Base-by-base conservation (phyloP, 768 basidiomycete genomes). In the Tylopilus rubrobrunneus region DNA sequence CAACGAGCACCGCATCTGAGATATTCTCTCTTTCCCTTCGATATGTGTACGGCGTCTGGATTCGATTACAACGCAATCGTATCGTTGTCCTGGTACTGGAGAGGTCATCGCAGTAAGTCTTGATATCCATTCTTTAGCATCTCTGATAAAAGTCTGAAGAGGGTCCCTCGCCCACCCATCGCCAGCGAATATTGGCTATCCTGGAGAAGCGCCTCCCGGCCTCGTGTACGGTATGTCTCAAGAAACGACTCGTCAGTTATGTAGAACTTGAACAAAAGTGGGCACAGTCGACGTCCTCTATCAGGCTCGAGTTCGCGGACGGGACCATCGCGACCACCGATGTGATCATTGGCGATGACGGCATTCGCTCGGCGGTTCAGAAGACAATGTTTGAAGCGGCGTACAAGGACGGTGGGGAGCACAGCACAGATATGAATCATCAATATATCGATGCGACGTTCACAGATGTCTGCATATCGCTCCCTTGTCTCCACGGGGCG, bases 311-410 rank as follows among this genome's bases (percentile, higher is more conserved):
- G 3, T 64, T 64, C 8, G 31, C 60, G 2, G 60, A 64, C 27
- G 56, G 59, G 7, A 59, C 56, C 1, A 50, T 21, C 3, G 50
- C 70, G 10, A 66, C 60, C 28, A 67, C 77, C 9, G 74, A 80
- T 47, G 57, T 80, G 15, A 70, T 79, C 5, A 56, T 79, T 44
- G 79, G 77, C 4, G 76, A 75, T 39, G 78, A 79, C 54, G 79
- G 79, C 4, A 68, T 80, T 21, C 68, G 62, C 15, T 70, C 66
- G 1, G 45, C 49, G 2, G 62, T 67, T 23, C 70, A 70, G 29
- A 62, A 56, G 29, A 51, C 49, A 0, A 60, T 70, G 55, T 61
- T 67, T 17, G 62, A 58, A 42, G 23, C 29, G 40, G 63, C 56
- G 2, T 59, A 53, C 6, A n/a, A 31, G n/a, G 55, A 51, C 1